Evolutionary conservation across 169 alveolate species (phyloP).

Genomic region (Plasmodium falciparum): DNA sequence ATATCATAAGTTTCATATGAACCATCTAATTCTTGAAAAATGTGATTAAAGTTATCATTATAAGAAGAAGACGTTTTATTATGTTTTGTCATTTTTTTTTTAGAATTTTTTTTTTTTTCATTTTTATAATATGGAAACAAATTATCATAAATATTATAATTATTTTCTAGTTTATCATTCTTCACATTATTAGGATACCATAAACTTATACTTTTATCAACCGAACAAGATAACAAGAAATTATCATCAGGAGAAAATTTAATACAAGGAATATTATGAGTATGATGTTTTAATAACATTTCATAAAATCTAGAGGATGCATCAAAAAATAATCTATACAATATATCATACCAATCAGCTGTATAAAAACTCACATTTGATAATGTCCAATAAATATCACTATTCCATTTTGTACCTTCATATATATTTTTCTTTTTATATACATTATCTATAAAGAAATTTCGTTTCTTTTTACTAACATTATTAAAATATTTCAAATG

Average conservation of each 20-base stretch:
- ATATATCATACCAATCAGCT: slow-evolving; percentile 74
- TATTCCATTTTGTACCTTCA: neutral
- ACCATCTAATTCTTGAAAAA: too few relatives aligned
- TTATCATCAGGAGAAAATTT: slow-evolving; percentile 73
- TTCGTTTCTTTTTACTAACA: neutral
- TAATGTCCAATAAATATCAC: slow-evolving; percentile 45
- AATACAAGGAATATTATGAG: slow-evolving; percentile 65
- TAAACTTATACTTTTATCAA: slow-evolving; percentile 52
- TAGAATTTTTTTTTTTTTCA: neutral
- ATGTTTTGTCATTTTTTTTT: too few relatives aligned
- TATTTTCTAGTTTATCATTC: slow-evolving; percentile 28
- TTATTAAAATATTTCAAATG: slow-evolving; percentile 11
- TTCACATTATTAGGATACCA: slow-evolving; percentile 56
- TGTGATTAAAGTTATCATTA: too few relatives aligned
- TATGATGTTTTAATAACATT: slow-evolving; percentile 37
- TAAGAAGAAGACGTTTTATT: neutral
- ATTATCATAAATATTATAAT: slow-evolving; percentile 56
- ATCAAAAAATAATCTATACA: slow-evolving; percentile 52
- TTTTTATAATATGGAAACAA: slow-evolving; percentile 16
- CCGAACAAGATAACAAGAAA: slow-evolving; percentile 67
- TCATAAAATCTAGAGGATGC: slow-evolving; percentile 59
- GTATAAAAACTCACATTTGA: slow-evolving; percentile 67
- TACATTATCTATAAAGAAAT: slow-evolving; percentile 9
- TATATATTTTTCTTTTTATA: neutral
- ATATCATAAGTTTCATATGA: too few relatives aligned